phyloP scores from a whole-genome alignment of 805 yeast species.

The Candida dendrica region DNA sequence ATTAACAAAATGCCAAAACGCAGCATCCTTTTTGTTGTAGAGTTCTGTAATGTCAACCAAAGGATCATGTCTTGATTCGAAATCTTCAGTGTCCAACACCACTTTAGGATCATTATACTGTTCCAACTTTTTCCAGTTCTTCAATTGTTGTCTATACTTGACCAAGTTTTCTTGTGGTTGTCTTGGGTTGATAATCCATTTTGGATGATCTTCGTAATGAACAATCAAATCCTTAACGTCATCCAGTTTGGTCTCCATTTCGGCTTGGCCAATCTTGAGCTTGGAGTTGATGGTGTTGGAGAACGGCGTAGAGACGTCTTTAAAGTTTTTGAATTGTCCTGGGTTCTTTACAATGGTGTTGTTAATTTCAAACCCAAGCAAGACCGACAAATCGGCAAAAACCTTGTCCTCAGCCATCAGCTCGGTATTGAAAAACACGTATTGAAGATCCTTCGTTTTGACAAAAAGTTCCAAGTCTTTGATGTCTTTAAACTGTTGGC shows the following conservation, averaged over 20 bases:
- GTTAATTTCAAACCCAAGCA: constrained; percentile 5
- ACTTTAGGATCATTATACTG: constrained; percentile 1
- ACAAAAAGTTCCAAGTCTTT: neutral
- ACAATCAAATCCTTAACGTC: constrained; percentile 6
- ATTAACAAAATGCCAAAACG: constrained; percentile 13
- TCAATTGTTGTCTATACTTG: constrained; percentile 4
- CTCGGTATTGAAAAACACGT: constrained; percentile 3
- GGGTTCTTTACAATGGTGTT: neutral
- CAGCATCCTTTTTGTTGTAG: constrained; percentile 12
- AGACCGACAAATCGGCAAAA: constrained; percentile 1
- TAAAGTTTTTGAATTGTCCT: constrained; percentile 4
- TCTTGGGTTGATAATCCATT: constrained; percentile 11
- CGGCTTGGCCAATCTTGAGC: constrained; percentile 11
- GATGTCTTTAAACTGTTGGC: neutral
- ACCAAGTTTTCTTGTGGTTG: constrained; percentile 8
- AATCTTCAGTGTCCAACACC: constrained; percentile 7
- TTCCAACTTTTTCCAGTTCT: neutral
- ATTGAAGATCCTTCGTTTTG: neutral
- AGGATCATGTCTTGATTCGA: constrained; percentile 16
- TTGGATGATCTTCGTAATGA: constrained; percentile 8
- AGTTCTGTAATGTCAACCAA: constrained; percentile 14
- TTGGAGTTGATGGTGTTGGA: constrained; percentile 4
- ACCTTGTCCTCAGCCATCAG: neutral
- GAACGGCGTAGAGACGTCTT: constrained; percentile 8
- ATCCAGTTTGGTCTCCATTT: constrained; percentile 11